Percentiles rank a stretch among this genome's conserved stretches.
Conservation (phyloP, 176 grass and related monocot species). For the Alloteropsis semialata region DNA sequence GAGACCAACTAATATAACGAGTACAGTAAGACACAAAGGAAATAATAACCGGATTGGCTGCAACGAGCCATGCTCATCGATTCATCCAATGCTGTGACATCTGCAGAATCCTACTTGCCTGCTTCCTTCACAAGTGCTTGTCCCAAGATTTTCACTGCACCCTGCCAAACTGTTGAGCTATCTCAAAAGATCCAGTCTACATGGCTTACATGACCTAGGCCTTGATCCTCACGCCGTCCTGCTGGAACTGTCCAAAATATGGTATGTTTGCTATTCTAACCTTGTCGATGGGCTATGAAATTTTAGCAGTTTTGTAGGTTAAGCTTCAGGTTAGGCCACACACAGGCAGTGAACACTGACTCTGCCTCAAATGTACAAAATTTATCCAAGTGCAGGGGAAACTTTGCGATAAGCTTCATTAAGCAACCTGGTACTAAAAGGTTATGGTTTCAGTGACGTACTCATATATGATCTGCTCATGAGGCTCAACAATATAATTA, state of each 20-base stretch:
- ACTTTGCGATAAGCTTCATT: not conserved
- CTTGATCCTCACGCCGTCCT: not conserved
- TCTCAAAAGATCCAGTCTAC: conserved; percentile 25
- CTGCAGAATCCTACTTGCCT: not conserved
- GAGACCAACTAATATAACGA: no score
- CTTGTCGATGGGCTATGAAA: not conserved
- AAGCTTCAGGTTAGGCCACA: not conserved
- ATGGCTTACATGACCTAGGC: not conserved
- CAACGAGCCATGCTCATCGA: not conserved
- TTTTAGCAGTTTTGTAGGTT: not conserved
- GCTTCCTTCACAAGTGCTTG: conserved; percentile 6
- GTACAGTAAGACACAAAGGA: not conserved
- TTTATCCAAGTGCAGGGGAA: not conserved
- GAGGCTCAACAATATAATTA: no score
- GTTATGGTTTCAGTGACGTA: no score
- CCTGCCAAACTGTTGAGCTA: conserved; percentile 18
- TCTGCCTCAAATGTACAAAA: not conserved
- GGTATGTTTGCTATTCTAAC: not conserved
- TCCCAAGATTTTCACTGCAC: not conserved
- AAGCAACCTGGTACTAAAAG: no score
- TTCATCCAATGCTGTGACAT: conserved; percentile 11
- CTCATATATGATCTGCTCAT: no score
- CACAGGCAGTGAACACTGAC: not conserved
- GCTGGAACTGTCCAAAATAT: not conserved
- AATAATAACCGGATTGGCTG: not conserved